phyloP scores from a whole-genome alignment of 1,284 basidiomycete genomes.

The Violaceomyces palustris region DNA sequence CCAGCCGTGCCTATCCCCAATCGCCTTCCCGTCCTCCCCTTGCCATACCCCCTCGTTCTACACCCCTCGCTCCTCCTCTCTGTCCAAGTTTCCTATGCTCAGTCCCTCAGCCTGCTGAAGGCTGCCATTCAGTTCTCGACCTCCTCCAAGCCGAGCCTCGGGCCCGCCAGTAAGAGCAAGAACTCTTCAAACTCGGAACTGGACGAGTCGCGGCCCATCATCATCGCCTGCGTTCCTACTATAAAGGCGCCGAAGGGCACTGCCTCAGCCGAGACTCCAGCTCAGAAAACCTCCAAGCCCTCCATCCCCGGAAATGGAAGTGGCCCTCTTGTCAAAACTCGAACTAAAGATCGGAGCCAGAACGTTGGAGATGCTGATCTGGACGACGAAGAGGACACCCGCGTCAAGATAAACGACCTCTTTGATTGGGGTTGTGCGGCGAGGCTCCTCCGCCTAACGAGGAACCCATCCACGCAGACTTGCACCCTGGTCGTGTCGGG shows the following conservation, averaged over 20 bases:
- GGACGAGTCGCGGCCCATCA: constrained; percentile 31
- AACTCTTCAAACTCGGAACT: constrained; percentile 15
- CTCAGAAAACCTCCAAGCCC: constrained; percentile 21
- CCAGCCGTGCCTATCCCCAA: constrained; percentile 42
- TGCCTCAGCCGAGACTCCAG: constrained; percentile 21
- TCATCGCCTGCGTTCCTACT: constrained; percentile 45
- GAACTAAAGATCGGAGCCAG: background rate
- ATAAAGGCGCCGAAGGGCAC: constrained; percentile 29
- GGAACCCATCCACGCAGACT: constrained; percentile 43
- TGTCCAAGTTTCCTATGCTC: constrained; percentile 43
- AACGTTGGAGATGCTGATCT: background rate
- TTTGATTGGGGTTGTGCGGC: constrained; percentile 47
- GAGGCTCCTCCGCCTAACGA: constrained; percentile 44
- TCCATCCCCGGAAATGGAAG: constrained; percentile 7
- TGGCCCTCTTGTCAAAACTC: too few species aligned
- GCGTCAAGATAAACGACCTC: constrained; percentile 34
- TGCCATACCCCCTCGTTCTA: constrained; percentile 48
- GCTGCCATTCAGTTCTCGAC: constrained; percentile 42
- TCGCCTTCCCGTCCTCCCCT: constrained; percentile 41
- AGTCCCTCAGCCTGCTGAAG: constrained; percentile 49
- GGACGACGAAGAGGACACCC: constrained; percentile 19
- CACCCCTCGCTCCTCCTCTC: constrained; percentile 49
- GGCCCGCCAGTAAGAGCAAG: constrained; percentile 7
- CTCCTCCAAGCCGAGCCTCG: background rate
- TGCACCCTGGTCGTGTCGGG: constrained; percentile 48